Evolutionary conservation across 352 stramenopile species (phyloP).

Genomic region (Globisporangium viniferum): DNA sequence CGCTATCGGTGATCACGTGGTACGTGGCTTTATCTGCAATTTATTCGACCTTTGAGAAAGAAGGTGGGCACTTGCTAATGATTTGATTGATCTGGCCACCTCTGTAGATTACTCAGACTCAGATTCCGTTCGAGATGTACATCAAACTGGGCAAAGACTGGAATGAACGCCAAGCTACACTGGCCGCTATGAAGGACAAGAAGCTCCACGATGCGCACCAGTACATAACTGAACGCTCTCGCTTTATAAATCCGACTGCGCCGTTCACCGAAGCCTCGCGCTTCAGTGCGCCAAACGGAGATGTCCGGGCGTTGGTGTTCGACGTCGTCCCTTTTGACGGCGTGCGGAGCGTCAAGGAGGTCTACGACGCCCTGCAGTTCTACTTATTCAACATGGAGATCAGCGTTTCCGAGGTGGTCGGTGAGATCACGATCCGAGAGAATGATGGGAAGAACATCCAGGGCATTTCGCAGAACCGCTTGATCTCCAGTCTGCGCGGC

Average conservation of each 20-base stretch:
- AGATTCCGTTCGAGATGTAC: not conserved
- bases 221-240: not conserved
- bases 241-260: not conserved
- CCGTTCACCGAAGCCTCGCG: not conserved
- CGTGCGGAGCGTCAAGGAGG: constrained; percentile 21
- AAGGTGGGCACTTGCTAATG: not conserved
- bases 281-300: not conserved
- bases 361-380: constrained; percentile 37
- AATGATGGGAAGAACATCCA: constrained; percentile 32
- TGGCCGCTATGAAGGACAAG: not conserved
- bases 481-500: constrained; percentile 18
- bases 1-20: not conserved
- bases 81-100: not conserved
- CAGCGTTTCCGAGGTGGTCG: constrained; percentile 40
- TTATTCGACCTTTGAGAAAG: not conserved
- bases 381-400: constrained; percentile 46
- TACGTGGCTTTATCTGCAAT: not conserved
- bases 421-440: constrained; percentile 44
- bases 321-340: constrained; percentile 7
- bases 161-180: constrained; percentile 1
- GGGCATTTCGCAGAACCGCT: constrained; percentile 29
- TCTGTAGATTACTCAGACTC: not conserved
- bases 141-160: not conserved
- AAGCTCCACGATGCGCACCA: not conserved
- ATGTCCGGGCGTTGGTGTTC: not conserved